Evolutionary conservation across 1,284 basidiomycete genomes (phyloP).

Genomic region (Ceraceosorus guamensis): DNA sequence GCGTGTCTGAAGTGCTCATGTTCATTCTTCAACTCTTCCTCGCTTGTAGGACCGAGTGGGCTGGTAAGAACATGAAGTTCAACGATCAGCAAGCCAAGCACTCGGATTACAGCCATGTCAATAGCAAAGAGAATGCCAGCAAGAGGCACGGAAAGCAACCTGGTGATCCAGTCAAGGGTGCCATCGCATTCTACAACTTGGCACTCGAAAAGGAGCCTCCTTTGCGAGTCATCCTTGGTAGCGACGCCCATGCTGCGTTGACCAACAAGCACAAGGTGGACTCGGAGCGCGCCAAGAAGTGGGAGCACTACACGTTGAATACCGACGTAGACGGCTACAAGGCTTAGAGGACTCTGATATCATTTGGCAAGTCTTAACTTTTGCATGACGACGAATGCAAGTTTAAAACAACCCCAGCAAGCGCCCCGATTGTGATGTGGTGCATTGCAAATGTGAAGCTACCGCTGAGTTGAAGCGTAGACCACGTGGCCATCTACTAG

Average conservation of each 20-base stretch:
- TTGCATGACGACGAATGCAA: no score
- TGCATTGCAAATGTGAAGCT: constrained; percentile 22
- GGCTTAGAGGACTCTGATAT: no score
- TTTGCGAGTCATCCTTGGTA: constrained; percentile 49
- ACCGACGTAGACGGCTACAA: constrained; percentile 5
- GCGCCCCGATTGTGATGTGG: no score
- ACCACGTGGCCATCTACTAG: constrained; percentile 68
- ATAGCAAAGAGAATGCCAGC: constrained; percentile 16
- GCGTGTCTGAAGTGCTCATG: not conserved
- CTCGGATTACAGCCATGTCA: constrained; percentile 18
- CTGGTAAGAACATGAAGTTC: constrained; percentile 17
- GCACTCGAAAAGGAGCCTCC: constrained; percentile 48
- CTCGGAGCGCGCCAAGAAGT: constrained; percentile 12
- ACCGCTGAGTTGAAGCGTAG: no score
- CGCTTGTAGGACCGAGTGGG: constrained; percentile 17
- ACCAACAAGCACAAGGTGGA: constrained; percentile 42
- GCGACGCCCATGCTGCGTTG: constrained; percentile 43
- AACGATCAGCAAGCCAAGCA: constrained; percentile 8
- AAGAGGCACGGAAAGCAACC: constrained; percentile 41
- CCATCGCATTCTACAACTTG: constrained; percentile 44
- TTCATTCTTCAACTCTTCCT: not conserved
- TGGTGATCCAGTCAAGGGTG: constrained; percentile 47
- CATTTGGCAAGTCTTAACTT: no score
- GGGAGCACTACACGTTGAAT: not conserved
- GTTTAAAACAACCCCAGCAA: no score